These are phyloP conservation scores for Cubamyces lactineus DNA, from an alignment of 768 basidiomycete species.

Conservation along the genomic window DNA sequence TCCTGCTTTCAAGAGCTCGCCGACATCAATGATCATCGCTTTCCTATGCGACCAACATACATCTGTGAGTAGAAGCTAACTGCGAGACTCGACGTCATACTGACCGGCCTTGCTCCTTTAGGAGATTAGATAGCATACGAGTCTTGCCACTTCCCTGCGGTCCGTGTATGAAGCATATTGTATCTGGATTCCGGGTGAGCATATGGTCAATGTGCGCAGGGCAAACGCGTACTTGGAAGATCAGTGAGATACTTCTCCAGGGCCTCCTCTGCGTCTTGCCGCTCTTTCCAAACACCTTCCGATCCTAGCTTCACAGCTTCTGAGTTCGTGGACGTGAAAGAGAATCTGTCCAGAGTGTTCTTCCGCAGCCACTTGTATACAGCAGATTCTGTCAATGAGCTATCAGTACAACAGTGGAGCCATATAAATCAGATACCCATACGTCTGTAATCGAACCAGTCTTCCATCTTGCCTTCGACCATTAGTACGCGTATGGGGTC, in stretches of 20 bases:
- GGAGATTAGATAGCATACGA: slow-evolving; percentile 54
- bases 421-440: slow-evolving; percentile 20
- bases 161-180: slow-evolving; percentile 78
- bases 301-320: slow-evolving; percentile 21
- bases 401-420: not conserved
- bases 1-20: slow-evolving; percentile 65
- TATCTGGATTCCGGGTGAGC: slow-evolving; percentile 49
- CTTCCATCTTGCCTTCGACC: slow-evolving; percentile 78
- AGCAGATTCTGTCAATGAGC: slow-evolving; percentile 55
- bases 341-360: slow-evolving; percentile 60
- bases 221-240: slow-evolving; percentile 58
- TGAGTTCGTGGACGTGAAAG: slow-evolving; percentile 33
- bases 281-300: slow-evolving; percentile 79
- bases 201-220: not conserved
- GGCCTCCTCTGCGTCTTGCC: slow-evolving; percentile 71
- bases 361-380: slow-evolving; percentile 77
- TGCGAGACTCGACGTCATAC: slow-evolving; percentile 5
- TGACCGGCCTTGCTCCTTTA: slow-evolving; percentile 59
- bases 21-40: slow-evolving; percentile 82
- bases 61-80: not conserved
- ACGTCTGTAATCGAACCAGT: slow-evolving; percentile 86
- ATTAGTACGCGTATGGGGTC: slow-evolving; percentile 88
- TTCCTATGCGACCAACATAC: slow-evolving; percentile 47
- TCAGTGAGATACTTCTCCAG: slow-evolving; percentile 77
- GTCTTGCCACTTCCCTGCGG: slow-evolving; percentile 85